Conservation (phyloP, 1,284 basidiomycete species). For the Puccinia triticina region DNA sequence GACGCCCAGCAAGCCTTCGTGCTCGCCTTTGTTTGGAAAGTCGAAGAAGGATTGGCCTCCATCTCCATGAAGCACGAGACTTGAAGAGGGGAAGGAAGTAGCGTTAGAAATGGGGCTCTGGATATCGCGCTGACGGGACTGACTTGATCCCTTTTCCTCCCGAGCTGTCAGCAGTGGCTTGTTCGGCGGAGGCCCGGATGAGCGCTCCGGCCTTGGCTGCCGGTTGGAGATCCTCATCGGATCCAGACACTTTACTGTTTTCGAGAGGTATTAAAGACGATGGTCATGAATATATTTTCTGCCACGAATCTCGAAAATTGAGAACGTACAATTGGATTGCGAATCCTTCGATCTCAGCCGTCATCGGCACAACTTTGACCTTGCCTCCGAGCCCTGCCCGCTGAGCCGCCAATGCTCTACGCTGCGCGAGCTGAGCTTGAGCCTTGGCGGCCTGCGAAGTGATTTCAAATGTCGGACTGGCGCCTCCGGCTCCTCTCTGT, state of each 20-base stretch:
- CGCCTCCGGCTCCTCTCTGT: constrained; percentile 33
- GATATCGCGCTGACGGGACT: background rate
- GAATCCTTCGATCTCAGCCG: constrained; percentile 39
- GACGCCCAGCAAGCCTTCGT: constrained; percentile 34
- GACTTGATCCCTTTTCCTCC: constrained; percentile 47
- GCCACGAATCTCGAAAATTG: too few relatives aligned
- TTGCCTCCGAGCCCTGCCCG: background rate
- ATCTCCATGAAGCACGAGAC: constrained; percentile 48
- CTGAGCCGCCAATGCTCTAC: constrained; percentile 15
- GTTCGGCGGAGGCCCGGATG: background rate
- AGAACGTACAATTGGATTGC: constrained; percentile 48
- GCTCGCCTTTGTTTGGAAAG: constrained; percentile 34
- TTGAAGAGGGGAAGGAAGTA: background rate
- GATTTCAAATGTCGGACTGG: constrained; percentile 27
- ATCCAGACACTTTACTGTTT: constrained; percentile 35
- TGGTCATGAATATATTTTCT: too few relatives aligned
- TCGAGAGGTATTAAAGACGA: background rate
- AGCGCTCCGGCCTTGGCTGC: constrained; percentile 18
- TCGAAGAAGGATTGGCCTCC: constrained; percentile 48
- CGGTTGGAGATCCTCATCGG: constrained; percentile 1
- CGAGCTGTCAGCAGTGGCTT: background rate
- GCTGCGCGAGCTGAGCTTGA: constrained; percentile 41
- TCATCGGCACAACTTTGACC: constrained; percentile 38
- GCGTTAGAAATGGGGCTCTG: background rate
- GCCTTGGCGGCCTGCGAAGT: constrained; percentile 5